Conservation (phyloP, 208 protist genomes). For the Phytomonas sp. region DNA sequence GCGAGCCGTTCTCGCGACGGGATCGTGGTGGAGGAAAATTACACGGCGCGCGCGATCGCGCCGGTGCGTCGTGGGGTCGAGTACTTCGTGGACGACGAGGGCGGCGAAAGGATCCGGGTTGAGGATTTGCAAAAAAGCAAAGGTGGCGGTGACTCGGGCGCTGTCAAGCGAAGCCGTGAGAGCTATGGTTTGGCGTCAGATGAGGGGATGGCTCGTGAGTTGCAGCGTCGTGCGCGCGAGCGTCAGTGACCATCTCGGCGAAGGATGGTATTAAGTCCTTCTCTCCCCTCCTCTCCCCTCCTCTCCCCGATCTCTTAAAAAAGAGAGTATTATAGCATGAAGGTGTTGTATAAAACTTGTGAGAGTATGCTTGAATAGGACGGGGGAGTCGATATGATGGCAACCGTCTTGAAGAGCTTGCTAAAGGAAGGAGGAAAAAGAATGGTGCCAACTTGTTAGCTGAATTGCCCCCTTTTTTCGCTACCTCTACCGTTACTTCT, state of each 20-base stretch:
- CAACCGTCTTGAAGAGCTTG: not conserved
- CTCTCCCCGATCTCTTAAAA: too few relatives aligned
- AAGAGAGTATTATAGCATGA: not conserved
- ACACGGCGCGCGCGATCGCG: not conserved
- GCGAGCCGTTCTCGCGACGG: not conserved
- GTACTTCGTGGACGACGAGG: slow-evolving; percentile 17
- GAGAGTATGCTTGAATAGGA: not conserved
- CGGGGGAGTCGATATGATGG: not conserved
- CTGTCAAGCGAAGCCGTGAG: slow-evolving; percentile 9
- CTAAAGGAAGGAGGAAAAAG: not conserved
- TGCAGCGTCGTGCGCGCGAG: slow-evolving; percentile 9
- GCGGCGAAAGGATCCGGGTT: slow-evolving; percentile 12
- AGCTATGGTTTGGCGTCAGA: slow-evolving; percentile 19
- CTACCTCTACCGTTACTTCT: not conserved
- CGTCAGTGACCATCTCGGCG: not conserved
- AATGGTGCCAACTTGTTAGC: not conserved
- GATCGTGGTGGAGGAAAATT: not conserved
- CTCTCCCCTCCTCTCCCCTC: too few relatives aligned
- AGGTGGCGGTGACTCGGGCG: slow-evolving; percentile 4
- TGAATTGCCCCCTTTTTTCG: slow-evolving; percentile 4
- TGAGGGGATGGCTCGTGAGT: slow-evolving; percentile 20
- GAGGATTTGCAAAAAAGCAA: slow-evolving; percentile 2
- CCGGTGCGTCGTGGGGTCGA: slow-evolving; percentile 1
- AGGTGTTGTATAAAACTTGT: not conserved
- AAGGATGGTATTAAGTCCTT: not conserved